Percentiles rank a stretch among this genome's conserved stretches.
Evolutionary conservation across 2,329 filamentous ascomycete genomes (phyloP).

Genomic region (Emergomyces orientalis): DNA sequence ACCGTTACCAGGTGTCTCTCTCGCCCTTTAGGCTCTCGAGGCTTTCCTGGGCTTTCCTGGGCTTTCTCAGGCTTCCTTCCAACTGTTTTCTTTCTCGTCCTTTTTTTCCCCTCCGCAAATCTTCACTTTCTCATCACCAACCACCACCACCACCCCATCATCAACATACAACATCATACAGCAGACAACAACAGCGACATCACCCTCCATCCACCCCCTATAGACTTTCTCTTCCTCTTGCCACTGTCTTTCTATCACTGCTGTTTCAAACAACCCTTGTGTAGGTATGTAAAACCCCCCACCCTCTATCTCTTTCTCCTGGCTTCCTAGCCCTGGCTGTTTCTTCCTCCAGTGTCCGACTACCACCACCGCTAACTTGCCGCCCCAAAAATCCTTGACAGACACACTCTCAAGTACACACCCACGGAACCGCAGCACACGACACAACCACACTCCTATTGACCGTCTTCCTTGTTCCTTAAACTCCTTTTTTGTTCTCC

Average conservation of each 20-base stretch:
- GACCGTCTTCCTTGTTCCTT: neutral
- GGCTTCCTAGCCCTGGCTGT: neutral
- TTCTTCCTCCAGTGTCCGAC: neutral
- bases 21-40: too few species aligned
- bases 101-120: conserved; percentile 26
- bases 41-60: too few species aligned
- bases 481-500: conserved; percentile 6
- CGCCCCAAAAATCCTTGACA: conserved; percentile 2
- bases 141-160: neutral
- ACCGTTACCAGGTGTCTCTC: too few species aligned
- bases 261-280: neutral
- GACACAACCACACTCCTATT: neutral
- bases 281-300: neutral
- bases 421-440: neutral
- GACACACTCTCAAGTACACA: neutral
- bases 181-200: too few species aligned
- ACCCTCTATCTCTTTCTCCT: neutral
- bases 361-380: neutral
- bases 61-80: too few species aligned
- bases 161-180: too few species aligned
- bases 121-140: too few species aligned
- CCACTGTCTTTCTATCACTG: neutral
- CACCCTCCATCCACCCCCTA: conserved; percentile 4
- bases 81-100: conserved; percentile 19
- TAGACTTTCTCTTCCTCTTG: conserved; percentile 12